A percentile compares a stretch with the other conserved stretches of the same genome.
These are phyloP conservation scores for Penicillium sp. DNA, from an alignment of 2,329 filamentous ascomycete species.

Conservation along the genomic window DNA sequence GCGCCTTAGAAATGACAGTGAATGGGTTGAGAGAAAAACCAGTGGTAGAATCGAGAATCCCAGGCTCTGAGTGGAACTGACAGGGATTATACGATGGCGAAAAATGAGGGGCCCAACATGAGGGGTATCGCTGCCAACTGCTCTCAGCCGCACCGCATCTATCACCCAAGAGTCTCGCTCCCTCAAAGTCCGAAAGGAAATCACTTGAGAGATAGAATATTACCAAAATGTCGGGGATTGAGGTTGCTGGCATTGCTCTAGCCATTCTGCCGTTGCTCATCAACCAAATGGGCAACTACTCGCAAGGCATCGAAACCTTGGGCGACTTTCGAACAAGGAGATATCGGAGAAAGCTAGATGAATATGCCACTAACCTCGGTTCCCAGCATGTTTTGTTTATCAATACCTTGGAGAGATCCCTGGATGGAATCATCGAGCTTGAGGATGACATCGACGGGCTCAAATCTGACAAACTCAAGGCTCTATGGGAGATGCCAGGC, in stretches of 20 bases:
- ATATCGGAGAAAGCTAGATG: conserved; percentile 9
- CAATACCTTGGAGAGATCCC: conserved; percentile 7
- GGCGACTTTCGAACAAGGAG: conserved; percentile 30
- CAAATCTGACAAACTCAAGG: no score
- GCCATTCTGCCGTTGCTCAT: conserved; percentile 42
- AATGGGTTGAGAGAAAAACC: no score
- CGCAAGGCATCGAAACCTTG: conserved; percentile 42
- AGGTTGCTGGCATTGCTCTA: conserved; percentile 31
- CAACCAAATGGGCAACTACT: conserved; percentile 34
- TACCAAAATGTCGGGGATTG: conserved; percentile 19
- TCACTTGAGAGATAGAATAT: neutral
- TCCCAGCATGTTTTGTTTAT: conserved; percentile 16
- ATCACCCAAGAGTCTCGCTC: neutral
- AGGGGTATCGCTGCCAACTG: no score
- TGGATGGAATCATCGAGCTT: conserved; percentile 10
- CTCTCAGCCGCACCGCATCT: neutral
- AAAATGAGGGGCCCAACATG: no score
- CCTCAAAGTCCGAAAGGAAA: no score
- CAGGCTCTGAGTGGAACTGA: no score
- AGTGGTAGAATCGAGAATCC: no score
- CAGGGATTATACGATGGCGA: no score
- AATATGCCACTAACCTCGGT: conserved; percentile 5
- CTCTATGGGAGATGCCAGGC: neutral
- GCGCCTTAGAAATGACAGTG: no score
- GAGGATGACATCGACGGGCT: neutral